These are phyloP conservation scores for Poa annua DNA, from an alignment of 176 grass and related monocot genomes.

Conservation along the genomic window DNA sequence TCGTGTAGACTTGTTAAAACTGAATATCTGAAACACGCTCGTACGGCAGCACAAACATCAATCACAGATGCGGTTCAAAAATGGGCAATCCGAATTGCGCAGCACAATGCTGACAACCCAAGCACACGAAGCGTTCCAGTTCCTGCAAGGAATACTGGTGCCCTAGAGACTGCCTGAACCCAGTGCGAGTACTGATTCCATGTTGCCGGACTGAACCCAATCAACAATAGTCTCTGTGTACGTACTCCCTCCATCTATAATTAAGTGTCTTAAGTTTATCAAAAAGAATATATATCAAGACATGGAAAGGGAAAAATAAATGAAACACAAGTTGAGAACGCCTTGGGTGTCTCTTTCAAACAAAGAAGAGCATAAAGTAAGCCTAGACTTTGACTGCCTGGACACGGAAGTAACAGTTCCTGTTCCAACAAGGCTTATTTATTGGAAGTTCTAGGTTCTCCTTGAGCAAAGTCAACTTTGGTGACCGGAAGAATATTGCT, in stretches of 20 bases:
- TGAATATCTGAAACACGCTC: neutral
- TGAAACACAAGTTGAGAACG: neutral
- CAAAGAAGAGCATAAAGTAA: neutral
- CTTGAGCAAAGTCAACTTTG: constrained; percentile 21
- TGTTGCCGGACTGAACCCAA: neutral
- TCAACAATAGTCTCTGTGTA: too few species aligned
- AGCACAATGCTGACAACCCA: neutral
- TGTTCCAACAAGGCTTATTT: neutral
- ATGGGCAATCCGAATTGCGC: neutral
- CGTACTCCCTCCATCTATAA: too few species aligned
- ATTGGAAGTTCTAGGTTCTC: neutral
- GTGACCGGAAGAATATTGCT: constrained; percentile 12
- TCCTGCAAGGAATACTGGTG: neutral
- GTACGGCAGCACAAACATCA: neutral
- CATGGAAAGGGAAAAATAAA: neutral
- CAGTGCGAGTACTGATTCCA: neutral
- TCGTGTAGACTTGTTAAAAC: too few species aligned
- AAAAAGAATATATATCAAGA: too few species aligned
- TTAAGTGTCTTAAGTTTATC: too few species aligned
- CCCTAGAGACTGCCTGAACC: neutral
- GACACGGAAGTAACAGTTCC: neutral
- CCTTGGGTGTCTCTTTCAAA: constrained; percentile 13
- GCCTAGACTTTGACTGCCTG: neutral
- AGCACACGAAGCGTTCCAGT: neutral
- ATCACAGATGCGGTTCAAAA: neutral